Base-by-base conservation (phyloP, 2,329 filamentous ascomycete genomes). In the Scleromitrula shiraiana region DNA sequence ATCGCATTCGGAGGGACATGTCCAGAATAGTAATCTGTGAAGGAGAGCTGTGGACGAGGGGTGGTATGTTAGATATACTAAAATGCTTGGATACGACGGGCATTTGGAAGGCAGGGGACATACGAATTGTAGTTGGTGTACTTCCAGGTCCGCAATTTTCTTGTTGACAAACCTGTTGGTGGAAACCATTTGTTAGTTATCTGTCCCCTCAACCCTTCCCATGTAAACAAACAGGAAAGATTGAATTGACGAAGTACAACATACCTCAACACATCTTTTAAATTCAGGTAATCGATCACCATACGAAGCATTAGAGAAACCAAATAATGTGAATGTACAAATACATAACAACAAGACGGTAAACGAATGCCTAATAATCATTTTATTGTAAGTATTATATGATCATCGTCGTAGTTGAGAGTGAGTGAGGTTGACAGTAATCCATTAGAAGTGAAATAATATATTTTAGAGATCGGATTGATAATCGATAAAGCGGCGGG, bases 1-100 rank as follows among this genome's bases (percentile, higher is more conserved):
- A 73, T 98, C 90, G 80, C 93, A 98, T 77, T 98, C 91, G 63
- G 85, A 76, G 53, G 85, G 79, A 70, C 93, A 98, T 65, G 81
- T 82, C 93, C 93, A 98, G 66, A 96, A 71, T 62, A 97, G 82
- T 58, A 97, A 75, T 53, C 87, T 87, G 65, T 84, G 89, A 68
- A 86, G 80, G 59, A 95, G 65, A 54, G 93, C 89, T 95, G 49
- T 7, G 36, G 7, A 20, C 30, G 40, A 48, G 57, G 29, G 59
- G 56, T 62, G 49, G 53, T 46, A 17, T 22, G 10, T 22, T 30
- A 24, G 24, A 14, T 26, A 24, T 24, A 12, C 19, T 5, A 3
- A 5, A 5, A 24, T 9, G 14, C 3, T 51, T n/a, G n/a, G 27
- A 50, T 49, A 42, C 50, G 41, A 29, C 26, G 42, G 5, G 14